Conservation (phyloP, 1,284 basidiomycete species). For the Boletus chippewaensis region DNA sequence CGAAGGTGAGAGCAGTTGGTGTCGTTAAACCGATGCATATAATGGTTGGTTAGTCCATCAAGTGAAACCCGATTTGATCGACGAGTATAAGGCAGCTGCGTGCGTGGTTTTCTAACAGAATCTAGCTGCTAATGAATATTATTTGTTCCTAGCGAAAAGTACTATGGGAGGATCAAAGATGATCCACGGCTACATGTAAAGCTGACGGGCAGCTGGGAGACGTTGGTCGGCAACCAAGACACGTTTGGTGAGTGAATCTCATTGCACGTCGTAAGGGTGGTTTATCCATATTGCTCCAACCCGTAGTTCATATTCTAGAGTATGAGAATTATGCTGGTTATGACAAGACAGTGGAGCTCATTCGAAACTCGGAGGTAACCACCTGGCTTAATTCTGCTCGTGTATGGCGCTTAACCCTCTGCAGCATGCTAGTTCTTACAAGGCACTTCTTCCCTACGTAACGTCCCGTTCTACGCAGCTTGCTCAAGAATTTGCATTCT, state of each 20-base stretch:
- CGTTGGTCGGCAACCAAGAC: constrained; percentile 80
- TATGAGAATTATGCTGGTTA: constrained; percentile 86
- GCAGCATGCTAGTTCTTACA: constrained; percentile 57
- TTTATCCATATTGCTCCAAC: background rate
- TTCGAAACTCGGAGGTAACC: constrained; percentile 53
- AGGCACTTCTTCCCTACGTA: constrained; percentile 68
- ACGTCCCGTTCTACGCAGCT: constrained; percentile 69
- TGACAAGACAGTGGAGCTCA: constrained; percentile 61
- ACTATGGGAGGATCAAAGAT: constrained; percentile 72
- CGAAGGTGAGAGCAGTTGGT: constrained; percentile 56
- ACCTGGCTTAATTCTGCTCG: constrained; percentile 1
- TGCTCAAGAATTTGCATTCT: constrained; percentile 90
- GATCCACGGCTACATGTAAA: constrained; percentile 74
- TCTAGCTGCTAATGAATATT: constrained; percentile 7
- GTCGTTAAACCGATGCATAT: constrained; percentile 1
- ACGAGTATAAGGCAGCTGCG: constrained; percentile 84
- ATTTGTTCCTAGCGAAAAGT: constrained; percentile 53
- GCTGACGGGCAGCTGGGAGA: constrained; percentile 88
- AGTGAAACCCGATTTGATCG: constrained; percentile 72
- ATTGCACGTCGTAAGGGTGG: background rate
- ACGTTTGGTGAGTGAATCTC: constrained; percentile 47
- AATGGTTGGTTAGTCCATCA: constrained; percentile 54
- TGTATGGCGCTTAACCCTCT: constrained; percentile 2
- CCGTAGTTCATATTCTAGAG: constrained; percentile 70
- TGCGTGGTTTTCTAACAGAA: constrained; percentile 37